Evolutionary conservation across 2,329 filamentous ascomycete genomes (phyloP).

Genomic region (Colletotrichum godetiae): DNA sequence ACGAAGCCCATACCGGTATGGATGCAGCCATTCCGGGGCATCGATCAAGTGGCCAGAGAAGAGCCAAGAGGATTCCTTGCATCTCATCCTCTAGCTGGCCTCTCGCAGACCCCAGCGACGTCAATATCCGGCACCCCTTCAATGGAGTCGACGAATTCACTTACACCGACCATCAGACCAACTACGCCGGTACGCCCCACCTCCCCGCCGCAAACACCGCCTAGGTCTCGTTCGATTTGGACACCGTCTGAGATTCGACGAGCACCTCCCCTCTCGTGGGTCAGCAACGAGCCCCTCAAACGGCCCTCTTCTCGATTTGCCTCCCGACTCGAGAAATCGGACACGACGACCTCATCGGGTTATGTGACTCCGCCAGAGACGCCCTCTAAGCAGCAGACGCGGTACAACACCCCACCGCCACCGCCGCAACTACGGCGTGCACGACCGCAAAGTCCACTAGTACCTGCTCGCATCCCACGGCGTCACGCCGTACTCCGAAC

Average conservation of each 20-base stretch:
- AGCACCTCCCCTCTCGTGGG: slow-evolving; percentile 41
- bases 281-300: slow-evolving; percentile 52
- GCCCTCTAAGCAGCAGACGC: slow-evolving; percentile 28
- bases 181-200: slow-evolving; percentile 12
- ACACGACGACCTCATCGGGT: slow-evolving; percentile 38
- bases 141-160: background rate
- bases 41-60: slow-evolving; percentile 37
- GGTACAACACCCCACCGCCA: slow-evolving; percentile 6
- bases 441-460: slow-evolving; percentile 14
- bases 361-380: slow-evolving; percentile 47
- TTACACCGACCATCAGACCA: background rate
- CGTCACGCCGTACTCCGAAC: slow-evolving; percentile 10
- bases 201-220: background rate
- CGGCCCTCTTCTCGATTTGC: slow-evolving; percentile 51
- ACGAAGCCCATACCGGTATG: slow-evolving; percentile 63
- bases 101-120: slow-evolving; percentile 1
- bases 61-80: background rate
- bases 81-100: background rate
- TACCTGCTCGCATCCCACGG: background rate
- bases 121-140: slow-evolving; percentile 14
- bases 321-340: slow-evolving; percentile 36
- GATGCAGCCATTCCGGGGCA: slow-evolving; percentile 48
- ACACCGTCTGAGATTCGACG: slow-evolving; percentile 1
- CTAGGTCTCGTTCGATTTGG: background rate
- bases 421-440: slow-evolving; percentile 19